A percentile compares a stretch with the other conserved stretches of the same genome.
Evolutionary conservation across 495 filamentous ascomycete genomes (phyloP).

Genomic region (Polyplosphaeria fusca): DNA sequence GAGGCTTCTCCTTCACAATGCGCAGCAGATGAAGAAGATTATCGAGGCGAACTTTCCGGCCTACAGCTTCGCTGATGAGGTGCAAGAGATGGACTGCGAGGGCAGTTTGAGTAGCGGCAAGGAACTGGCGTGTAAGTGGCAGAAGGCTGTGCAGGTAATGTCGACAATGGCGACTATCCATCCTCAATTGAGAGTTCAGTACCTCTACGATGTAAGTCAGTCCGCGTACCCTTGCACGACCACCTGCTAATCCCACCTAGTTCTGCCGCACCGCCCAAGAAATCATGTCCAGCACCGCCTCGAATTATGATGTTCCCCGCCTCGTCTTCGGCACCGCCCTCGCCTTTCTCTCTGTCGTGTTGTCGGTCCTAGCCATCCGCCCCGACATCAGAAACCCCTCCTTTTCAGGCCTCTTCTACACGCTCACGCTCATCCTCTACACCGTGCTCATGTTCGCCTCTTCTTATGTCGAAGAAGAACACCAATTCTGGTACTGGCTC

Average conservation of each 20-base stretch:
- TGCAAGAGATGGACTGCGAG: conserved; percentile 44
- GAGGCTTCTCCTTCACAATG: conserved; percentile 69
- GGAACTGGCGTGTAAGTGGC: conserved; percentile 67
- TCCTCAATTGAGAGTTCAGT: conserved; percentile 14
- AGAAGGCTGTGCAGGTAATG: conserved; percentile 33
- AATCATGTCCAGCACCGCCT: conserved; percentile 79
- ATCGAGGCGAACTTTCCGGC: conserved; percentile 66
- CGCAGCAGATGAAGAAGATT: conserved; percentile 71
- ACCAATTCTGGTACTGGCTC: conserved; percentile 96
- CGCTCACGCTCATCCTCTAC: conserved; percentile 56
- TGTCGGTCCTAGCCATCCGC: conserved; percentile 27
- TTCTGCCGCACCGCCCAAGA: conserved; percentile 69
- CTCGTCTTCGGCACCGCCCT: conserved; percentile 56
- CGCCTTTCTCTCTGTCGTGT: conserved; percentile 48
- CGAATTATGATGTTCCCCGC: conserved; percentile 74
- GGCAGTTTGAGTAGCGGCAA: conserved; percentile 49
- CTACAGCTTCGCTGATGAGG: conserved; percentile 48
- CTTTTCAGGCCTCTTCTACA: conserved; percentile 35
- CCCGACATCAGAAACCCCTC: conserved; percentile 16
- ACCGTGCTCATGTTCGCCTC: conserved; percentile 93
- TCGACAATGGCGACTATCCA: neutral
- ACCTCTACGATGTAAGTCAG: conserved; percentile 14
- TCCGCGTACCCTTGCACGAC: neutral
- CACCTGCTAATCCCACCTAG: conserved; percentile 31
- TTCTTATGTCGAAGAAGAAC: conserved; percentile 97